These are phyloP conservation scores for Brassica napus DNA, from an alignment of 345 rosid species.

Conservation along the genomic window Da-Ae NC_063443.1:14431001-14431500, in stretches of 20 bases:
- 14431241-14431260: no score
- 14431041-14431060: constrained; percentile 80
- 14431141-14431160: no score
- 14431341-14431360: constrained; percentile 95
- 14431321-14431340: constrained; percentile 63
- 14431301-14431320: constrained; percentile 98
- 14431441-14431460: constrained; percentile 97
- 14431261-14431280: not conserved
- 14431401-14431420: constrained; percentile 67
- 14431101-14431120: constrained; percentile 33
- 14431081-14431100: constrained; percentile 32
- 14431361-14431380: constrained; percentile 77
- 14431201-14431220: not conserved
- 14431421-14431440: constrained; percentile 86
- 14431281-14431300: constrained; percentile 57
- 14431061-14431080: constrained; percentile 67
- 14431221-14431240: no score
- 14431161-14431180: not conserved
- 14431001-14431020: not conserved
- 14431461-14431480: constrained; percentile 57
- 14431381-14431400: constrained; percentile 75
- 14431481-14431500: constrained; percentile 60
- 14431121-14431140: constrained; percentile 21
- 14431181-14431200: not conserved
- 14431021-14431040: constrained; percentile 67